Percentiles rank a stretch among this genome's conserved stretches.
These are phyloP conservation scores for Fusarium sp. DNA, from an alignment of 2,329 filamentous ascomycete genomes.

Conservation along the genomic window DNA sequence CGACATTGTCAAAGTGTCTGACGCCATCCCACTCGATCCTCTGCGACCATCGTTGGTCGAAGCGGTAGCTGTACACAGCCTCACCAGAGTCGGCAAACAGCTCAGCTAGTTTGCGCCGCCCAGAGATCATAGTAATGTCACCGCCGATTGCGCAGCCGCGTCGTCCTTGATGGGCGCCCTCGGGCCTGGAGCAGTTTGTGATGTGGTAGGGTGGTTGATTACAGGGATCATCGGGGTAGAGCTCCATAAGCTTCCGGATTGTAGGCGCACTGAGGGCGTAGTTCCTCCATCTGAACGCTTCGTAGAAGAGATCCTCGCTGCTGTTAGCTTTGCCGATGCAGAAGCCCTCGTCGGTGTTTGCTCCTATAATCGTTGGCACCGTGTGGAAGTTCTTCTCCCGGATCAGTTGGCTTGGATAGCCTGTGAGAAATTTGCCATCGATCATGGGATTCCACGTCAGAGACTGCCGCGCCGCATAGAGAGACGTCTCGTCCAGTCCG, in stretches of 20 bases:
- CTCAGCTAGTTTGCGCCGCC: conserved; percentile 56
- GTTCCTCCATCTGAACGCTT: conserved; percentile 51
- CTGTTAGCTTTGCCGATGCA: conserved; percentile 53
- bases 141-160: conserved; percentile 56
- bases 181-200: conserved; percentile 33
- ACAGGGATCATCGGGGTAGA: conserved; percentile 60
- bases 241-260: conserved; percentile 53
- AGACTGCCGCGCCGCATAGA: conserved; percentile 50
- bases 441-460: conserved; percentile 55
- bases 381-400: conserved; percentile 53
- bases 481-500: conserved; percentile 42
- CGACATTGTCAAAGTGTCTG: conserved; percentile 60
- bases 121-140: conserved; percentile 59
- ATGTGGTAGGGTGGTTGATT: conserved; percentile 52
- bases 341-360: conserved; percentile 60
- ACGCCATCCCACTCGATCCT: conserved; percentile 52
- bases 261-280: conserved; percentile 57
- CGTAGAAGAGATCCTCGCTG: conserved; percentile 53
- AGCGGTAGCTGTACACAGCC: conserved; percentile 59
- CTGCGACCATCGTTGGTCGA: conserved; percentile 58
- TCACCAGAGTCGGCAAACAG: conserved; percentile 48
- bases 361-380: conserved; percentile 57
- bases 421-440: conserved; percentile 59
- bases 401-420: conserved; percentile 57
- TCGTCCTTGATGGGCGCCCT: conserved; percentile 52